Evolutionary conservation across 768 basidiomycete genomes (phyloP), one percentile per base, ranked within the genome.

Genomic region (Megacollybia marginata): DNA sequence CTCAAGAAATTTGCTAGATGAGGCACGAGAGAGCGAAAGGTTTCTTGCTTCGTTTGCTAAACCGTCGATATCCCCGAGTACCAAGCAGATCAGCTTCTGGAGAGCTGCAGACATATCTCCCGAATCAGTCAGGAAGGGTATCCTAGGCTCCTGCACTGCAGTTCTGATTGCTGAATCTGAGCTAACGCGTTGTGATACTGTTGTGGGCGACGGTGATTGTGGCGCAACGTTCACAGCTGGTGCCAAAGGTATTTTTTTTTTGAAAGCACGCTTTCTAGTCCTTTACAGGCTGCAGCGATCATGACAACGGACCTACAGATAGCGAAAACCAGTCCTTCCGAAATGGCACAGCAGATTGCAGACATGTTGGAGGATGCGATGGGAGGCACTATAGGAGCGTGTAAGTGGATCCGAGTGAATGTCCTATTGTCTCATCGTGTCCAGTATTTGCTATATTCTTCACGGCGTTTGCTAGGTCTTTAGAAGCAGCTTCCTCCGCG

Each of bases 191-290:
- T 80, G 71, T 57, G 83, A 84, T 59, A 80, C 78, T 9, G 65
- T 82, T 23, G 69, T 77, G 8, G 81, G 82, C 23, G 82, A 84
- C 60, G 82, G 81, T 6, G 80, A 83, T 57, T 81, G 80, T 44
- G 80, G 82, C 9, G 64, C 74, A 35, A 82, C 80, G 7, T 78
- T 82, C 52, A 68, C 74, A 9, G 64, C 72, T 3, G 81, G 82
- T 9, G 70, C 71, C 7, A 61, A 52, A 62, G 68, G 65, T 68
- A 46, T 9, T 40, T 10, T 16, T 19, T 5, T 23, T 9, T 13
- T 16, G 44, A 45, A 45, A 45, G n/a, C 20, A 18, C 18, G 0
- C 16, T 47, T 28, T 28, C 6, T 28, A 3, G 23, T 6, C 23
- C 23, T 28, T 28, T 6, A 28, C 6, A 28, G 6, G 23, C 23